Base-by-base conservation (phyloP, 1,284 basidiomycete species). In the Anthracocystis walkeri region DNA sequence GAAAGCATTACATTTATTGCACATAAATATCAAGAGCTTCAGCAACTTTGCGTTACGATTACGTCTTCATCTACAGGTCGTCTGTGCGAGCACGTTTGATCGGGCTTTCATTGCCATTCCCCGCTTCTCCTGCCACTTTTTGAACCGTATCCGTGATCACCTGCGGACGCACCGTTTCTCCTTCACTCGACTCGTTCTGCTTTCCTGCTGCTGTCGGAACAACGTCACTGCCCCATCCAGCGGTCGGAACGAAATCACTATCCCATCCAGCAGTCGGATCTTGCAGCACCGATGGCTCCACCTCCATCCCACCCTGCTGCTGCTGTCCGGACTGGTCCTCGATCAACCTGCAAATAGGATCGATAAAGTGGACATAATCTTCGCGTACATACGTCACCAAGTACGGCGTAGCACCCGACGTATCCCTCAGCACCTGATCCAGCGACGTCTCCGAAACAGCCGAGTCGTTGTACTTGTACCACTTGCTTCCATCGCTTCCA, bases 391-490 rank as follows among this genome's bases (percentile, higher is more conserved):
- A 84, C 20, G 77, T 78, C n/a, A 84, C 77, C 51, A 84, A 62
- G 51, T 84, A 84, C 16, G 83, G 81, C 48, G 82, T 84, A 0
- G 83, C 83, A 7, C 83, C 80, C 14, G 76, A 75, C n/a, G 78
- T 61, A 45, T 84, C 82, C 27, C 68, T 57, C 49, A 80, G 48
- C 31, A 82, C 82, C 45, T 84, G 79, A 18, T 61, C 58, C 35
- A 65, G 40, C 12, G 63, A 38, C 5, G 70, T 72, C 29, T 49
- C 41, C 12, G 65, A 55, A 7, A 84, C 80, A 6, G 59, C 69
- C 12, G 62, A 65, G 41, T 85, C 83, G 54, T 85, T 85, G 70
- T 79, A 80, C 60, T 78, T 79, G 71, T 78, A 76, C 83, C 83
- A 85, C 33, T 53, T 66, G 33, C 51, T 46, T 18, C 54, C 50